Base-by-base conservation (phyloP, 257 asterid species). In the Fraxinus excelsior region DNA sequence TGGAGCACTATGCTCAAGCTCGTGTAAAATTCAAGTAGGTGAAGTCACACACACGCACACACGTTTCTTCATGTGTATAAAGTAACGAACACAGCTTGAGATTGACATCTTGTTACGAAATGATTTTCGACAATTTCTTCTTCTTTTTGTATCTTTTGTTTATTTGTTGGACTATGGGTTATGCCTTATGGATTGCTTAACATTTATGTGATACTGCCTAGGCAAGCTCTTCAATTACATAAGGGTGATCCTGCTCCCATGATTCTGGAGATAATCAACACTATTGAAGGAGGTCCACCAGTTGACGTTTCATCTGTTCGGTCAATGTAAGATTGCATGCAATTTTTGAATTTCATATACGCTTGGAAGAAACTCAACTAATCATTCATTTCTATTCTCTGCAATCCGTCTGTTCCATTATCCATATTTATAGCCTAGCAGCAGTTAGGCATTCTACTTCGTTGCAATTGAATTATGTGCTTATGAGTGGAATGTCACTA, bases 1-100 rank as follows among this genome's bases (percentile, higher is more conserved):
- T 90, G 96, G 98, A 95, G 83, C 98, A 87, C 85, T 93, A 93
- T 83, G 90, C 98, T 37, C 99, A 95, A 80, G 99, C 98, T 86
- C 97, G 98, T 67, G 96, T 93, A 76, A 95, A 95, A 85, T 95
- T 93, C 87, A 95, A 90, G 99, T 95, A 95, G 75, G 89, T 84
- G 68, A 62, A 25, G 34, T 26, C 28, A 8, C 32, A 60, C 18
- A 62, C 34, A 23, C 16, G 1, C 18, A 12, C 26, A 0, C 65
- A 12, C 34, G 34, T 25, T 62, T 62, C 35, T 26, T 62, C 32
- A 62, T 11, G 56, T 46, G 68, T 75, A 10, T 42, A 67, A 26
- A 31, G 46, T 29, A 26, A n/a, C 46, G 35, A 40, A 58, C 68
- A 62, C 67, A 49, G 72, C 68, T 8, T 34, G 75, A 74, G 49